Conservation (phyloP, 2,329 filamentous ascomycete species). For the Verticillium klebahnii region DNA sequence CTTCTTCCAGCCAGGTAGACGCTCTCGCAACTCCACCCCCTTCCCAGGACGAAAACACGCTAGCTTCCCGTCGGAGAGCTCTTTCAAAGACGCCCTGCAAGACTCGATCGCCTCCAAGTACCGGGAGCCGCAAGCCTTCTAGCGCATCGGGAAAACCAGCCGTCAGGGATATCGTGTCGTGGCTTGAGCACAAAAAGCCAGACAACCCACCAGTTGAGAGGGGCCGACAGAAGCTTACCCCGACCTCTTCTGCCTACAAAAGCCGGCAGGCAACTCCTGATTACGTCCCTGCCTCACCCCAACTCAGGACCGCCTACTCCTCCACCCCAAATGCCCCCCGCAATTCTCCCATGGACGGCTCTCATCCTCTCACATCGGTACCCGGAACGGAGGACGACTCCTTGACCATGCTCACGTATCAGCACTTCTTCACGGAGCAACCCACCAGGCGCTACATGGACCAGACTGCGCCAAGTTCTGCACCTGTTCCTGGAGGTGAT, state of each 20-base stretch:
- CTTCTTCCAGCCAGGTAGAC: not conserved
- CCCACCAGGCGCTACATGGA: conserved; percentile 1
- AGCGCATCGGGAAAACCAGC: not conserved
- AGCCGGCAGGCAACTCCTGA: not conserved
- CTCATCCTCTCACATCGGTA: not conserved
- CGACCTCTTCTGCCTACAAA: not conserved
- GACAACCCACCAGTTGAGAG: not conserved
- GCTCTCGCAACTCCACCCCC: not conserved
- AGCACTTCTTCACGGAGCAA: not conserved
- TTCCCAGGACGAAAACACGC: not conserved
- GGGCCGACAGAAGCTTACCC: not conserved
- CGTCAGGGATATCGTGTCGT: conserved; percentile 1
- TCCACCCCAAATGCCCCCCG: not conserved
- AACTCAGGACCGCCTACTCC: not conserved
- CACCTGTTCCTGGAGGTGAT: not conserved
- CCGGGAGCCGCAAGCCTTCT: not conserved
- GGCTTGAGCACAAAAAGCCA: not conserved
- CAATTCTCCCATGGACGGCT: not conserved
- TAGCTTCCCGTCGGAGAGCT: not conserved
- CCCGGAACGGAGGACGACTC: not conserved
- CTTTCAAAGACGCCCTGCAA: not conserved
- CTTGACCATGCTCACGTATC: not conserved
- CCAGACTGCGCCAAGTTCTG: conserved; percentile 15
- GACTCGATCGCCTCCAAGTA: not conserved
- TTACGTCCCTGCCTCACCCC: not conserved